Conservation (phyloP, 768 basidiomycete species). For the Leccinum uliginosum region DNA sequence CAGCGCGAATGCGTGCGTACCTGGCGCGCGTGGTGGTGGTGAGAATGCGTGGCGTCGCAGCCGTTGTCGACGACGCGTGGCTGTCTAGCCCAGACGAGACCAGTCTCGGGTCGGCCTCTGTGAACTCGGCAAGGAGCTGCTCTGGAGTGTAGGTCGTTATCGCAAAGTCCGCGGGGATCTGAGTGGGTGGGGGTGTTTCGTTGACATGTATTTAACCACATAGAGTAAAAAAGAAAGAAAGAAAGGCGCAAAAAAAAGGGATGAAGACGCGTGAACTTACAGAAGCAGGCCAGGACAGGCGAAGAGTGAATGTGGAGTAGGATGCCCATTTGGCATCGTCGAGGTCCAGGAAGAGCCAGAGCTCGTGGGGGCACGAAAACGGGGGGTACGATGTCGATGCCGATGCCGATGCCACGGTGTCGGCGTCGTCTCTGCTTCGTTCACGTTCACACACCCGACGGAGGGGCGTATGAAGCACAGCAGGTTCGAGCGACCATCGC, state of each 20-base stretch:
- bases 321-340: constrained; percentile 37
- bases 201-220: neutral
- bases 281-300: constrained; percentile 53
- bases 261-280: constrained; percentile 35
- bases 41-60: constrained; percentile 1
- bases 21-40: constrained; percentile 37
- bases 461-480: constrained; percentile 36
- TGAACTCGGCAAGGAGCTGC: constrained; percentile 20
- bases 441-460: constrained; percentile 34
- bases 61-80: neutral
- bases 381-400: constrained; percentile 1
- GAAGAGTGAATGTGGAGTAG: constrained; percentile 45
- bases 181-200: neutral
- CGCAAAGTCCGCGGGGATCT: constrained; percentile 45
- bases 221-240: neutral
- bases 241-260: neutral
- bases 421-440: neutral
- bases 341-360: constrained; percentile 47
- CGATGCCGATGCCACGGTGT: neutral
- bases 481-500: constrained; percentile 39
- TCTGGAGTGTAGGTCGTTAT: constrained; percentile 37
- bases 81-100: neutral
- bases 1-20: constrained; percentile 56
- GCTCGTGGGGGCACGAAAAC: constrained; percentile 37
- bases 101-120: neutral